Conservation (phyloP, 441 rosid genomes). For the Bocquillonia castaneifolia region DNA sequence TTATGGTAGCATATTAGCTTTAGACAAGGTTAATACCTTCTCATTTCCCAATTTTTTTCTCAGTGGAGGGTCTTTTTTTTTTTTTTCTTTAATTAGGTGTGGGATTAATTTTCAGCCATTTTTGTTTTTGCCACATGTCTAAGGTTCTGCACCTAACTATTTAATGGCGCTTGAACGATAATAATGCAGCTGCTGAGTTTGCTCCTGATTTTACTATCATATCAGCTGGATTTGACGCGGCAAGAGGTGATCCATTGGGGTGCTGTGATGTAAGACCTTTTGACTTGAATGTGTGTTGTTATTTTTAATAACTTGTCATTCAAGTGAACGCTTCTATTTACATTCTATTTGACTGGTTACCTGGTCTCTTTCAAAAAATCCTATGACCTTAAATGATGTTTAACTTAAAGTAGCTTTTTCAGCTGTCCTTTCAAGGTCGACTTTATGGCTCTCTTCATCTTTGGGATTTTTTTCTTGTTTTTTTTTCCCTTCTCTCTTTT, state of each 20-base stretch:
- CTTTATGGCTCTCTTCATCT: neutral
- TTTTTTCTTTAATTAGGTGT: neutral
- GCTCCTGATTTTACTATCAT: constrained; percentile 91
- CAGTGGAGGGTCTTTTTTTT: neutral
- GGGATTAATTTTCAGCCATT: neutral
- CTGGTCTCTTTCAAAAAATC: neutral
- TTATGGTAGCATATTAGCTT: neutral
- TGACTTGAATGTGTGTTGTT: neutral
- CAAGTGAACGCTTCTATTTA: constrained; percentile 1
- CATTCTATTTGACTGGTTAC: constrained; percentile 8
- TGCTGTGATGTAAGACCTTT: constrained; percentile 80
- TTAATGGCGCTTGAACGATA: constrained; percentile 21
- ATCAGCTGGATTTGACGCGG: constrained; percentile 99
- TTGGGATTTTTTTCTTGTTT: neutral
- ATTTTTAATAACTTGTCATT: neutral
- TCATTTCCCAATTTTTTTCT: too few species aligned
- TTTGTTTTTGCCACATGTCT: constrained; percentile 8
- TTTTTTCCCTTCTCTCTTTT: neutral
- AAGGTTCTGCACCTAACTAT: constrained; percentile 17
- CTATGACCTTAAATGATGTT: neutral
- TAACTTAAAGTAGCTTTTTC: constrained; percentile 1
- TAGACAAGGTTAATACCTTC: neutral
- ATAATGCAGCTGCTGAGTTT: constrained; percentile 76
- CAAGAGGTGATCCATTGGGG: constrained; percentile 97
- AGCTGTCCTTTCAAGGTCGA: neutral